phyloP scores from a whole-genome alignment of 1,284 basidiomycete species.

The Moesziomyces globuligerus region DNA sequence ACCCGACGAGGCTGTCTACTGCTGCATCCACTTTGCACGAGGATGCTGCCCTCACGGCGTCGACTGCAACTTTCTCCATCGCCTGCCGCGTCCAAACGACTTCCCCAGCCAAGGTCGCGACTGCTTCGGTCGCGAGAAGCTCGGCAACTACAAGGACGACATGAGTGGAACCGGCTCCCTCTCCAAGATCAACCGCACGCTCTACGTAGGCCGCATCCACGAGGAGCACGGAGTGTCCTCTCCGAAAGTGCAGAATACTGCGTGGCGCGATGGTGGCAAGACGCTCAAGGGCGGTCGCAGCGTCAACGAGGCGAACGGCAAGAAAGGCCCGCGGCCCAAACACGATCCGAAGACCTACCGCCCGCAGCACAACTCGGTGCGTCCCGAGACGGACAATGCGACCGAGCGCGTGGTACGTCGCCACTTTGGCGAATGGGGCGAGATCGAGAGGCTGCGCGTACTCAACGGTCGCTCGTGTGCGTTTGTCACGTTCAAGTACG shows the following conservation, averaged over 20 bases:
- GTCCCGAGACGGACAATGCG: constrained; percentile 43
- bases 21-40: constrained; percentile 93
- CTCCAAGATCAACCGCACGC: constrained; percentile 88
- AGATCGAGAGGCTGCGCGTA: constrained; percentile 89
- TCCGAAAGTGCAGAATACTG: constrained; percentile 35
- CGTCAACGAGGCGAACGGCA: constrained; percentile 27
- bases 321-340: constrained; percentile 16
- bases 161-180: constrained; percentile 99
- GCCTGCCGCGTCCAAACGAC: constrained; percentile 73
- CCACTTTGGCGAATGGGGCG: constrained; percentile 98
- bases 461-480: constrained; percentile 93
- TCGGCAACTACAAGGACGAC: constrained; percentile 95
- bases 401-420: constrained; percentile 60
- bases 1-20: constrained; percentile 80
- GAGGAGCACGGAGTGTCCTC: constrained; percentile 57
- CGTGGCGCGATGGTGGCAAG: constrained; percentile 54
- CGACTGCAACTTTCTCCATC: constrained; percentile 95
- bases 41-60: constrained; percentile 96
- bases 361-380: constrained; percentile 47
- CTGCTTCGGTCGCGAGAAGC: constrained; percentile 96
- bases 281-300: constrained; percentile 53
- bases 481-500: constrained; percentile 92
- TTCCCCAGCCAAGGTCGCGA: constrained; percentile 92
- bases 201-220: constrained; percentile 89
- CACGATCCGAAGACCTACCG: constrained; percentile 42